These are phyloP conservation scores for Colletotrichum sp. DNA, from an alignment of 2,329 filamentous ascomycete genomes.

Conservation along the genomic window DNA sequence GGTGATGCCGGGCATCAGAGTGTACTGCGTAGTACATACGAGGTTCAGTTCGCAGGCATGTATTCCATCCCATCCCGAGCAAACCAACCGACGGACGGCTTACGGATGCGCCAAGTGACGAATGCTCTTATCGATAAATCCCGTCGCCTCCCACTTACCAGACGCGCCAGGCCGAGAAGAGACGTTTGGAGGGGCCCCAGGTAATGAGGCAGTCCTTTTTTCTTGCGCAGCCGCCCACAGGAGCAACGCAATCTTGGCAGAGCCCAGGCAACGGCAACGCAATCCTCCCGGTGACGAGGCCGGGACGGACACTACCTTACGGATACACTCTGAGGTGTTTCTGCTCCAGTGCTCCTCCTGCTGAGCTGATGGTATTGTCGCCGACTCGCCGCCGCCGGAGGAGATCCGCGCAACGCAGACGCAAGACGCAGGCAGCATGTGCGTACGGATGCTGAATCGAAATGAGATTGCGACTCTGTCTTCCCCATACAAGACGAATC, in stretches of 20 bases:
- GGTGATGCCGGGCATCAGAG: not conserved
- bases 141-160: slow-evolving; percentile 12
- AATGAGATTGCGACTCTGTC: not conserved
- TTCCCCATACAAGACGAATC: not conserved
- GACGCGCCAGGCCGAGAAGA: slow-evolving; percentile 3
- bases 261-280: slow-evolving; percentile 5
- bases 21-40: too few species aligned
- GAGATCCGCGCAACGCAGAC: not conserved
- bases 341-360: not conserved
- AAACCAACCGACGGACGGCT: not conserved
- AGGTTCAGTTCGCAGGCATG: not conserved
- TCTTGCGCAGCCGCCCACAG: not conserved
- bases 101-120: not conserved
- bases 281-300: slow-evolving; percentile 8
- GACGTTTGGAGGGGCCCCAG: not conserved
- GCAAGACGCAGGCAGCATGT: not conserved
- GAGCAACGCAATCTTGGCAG: slow-evolving; percentile 12
- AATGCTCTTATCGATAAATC: not conserved
- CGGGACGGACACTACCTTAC: not conserved
- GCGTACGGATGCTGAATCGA: not conserved
- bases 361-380: not conserved
- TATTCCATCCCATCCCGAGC: not conserved
- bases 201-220: not conserved
- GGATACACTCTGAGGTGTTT: not conserved
- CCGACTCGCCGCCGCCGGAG: not conserved